Percentiles rank a stretch among this genome's conserved stretches.
Evolutionary conservation across 768 basidiomycete species (phyloP).

Genomic region (Daedalea quercina): DNA sequence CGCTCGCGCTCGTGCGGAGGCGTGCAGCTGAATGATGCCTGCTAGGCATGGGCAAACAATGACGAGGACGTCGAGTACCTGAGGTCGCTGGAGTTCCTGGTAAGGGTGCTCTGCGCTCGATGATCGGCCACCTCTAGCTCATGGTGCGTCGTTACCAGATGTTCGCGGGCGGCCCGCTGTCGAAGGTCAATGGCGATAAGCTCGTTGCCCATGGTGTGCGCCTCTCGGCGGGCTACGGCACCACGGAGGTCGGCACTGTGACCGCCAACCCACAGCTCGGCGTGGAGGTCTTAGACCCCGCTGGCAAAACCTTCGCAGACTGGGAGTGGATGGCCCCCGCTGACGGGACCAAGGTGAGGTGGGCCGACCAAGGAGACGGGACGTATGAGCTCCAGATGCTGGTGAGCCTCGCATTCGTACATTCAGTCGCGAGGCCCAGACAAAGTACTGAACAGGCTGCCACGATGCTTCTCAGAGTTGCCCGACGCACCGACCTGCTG

Average conservation of each 20-base stretch:
- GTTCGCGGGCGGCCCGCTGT: slow-evolving; percentile 14
- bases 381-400: slow-evolving; percentile 10
- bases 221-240: slow-evolving; percentile 11
- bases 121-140: neutral
- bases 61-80: slow-evolving; percentile 11
- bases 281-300: no score
- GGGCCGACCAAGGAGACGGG: slow-evolving; percentile 6
- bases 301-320: no score
- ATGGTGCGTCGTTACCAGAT: slow-evolving; percentile 3
- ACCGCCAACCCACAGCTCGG: neutral
- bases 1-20: neutral
- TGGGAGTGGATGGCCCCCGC: slow-evolving; percentile 7
- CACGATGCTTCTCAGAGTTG: neutral
- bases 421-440: no score
- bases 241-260: slow-evolving; percentile 10
- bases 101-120: neutral
- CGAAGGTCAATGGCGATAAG: slow-evolving; percentile 10
- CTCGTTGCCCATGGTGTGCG: slow-evolving; percentile 11
- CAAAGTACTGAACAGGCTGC: no score
- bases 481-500: slow-evolving; percentile 1
- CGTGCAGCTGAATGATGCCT: neutral
- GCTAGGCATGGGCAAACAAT: slow-evolving; percentile 14
- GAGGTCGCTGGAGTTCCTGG: slow-evolving; percentile 5
- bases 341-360: neutral
- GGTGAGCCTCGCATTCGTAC: slow-evolving; percentile 2